Evolutionary conservation across 306 rosid genomes (phyloP), one percentile per base, ranked within the genome.

Genomic region (Gillenia trifoliata): DNA sequence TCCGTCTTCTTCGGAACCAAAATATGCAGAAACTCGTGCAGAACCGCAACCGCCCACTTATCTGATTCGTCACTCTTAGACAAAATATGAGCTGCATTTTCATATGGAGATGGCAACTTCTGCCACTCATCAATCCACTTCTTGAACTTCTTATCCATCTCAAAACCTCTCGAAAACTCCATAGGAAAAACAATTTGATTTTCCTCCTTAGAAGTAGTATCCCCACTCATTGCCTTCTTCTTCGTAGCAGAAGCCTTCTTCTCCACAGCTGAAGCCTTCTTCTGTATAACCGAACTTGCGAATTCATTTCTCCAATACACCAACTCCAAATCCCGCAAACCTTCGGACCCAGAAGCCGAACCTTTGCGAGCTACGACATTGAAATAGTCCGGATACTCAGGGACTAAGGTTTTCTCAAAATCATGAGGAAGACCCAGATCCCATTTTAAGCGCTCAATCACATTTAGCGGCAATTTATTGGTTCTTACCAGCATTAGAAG

Each of bases 21-120:
- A 79, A 91, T 75, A 81, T 91, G 88, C 81, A 93, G 92, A 66
- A 93, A 68, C 84, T 93, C 97, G 52, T 93, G 97, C 81, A 93
- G 78, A 74, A 93, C 88, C 6, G 91, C 88, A 11, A 85, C 97
- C 1, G 78, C 79, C 96, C 92, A 93, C 77, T 83, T 85, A 65
- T 91, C 96, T 1, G 93, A 86, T 49, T 93, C 96, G 8, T 93
- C 96, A 16, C 91, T 83, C 17, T 83, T 79, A 0, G 88, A 22
- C n/a, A n/a, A n/a, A n/a, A n/a, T n/a, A n/a, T n/a, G n/a, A n/a
- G n/a, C n/a, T n/a, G n/a, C n/a, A n/a, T n/a, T n/a, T n/a, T n/a
- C n/a, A n/a, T n/a, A n/a, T n/a, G n/a, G n/a, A n/a, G n/a, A n/a
- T n/a, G n/a, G n/a, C n/a, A n/a, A n/a, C n/a, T n/a, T n/a, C n/a